These are phyloP conservation scores for Hirschioporus abietinus DNA, from an alignment of 768 basidiomycete species.

Conservation along the genomic window DNA sequence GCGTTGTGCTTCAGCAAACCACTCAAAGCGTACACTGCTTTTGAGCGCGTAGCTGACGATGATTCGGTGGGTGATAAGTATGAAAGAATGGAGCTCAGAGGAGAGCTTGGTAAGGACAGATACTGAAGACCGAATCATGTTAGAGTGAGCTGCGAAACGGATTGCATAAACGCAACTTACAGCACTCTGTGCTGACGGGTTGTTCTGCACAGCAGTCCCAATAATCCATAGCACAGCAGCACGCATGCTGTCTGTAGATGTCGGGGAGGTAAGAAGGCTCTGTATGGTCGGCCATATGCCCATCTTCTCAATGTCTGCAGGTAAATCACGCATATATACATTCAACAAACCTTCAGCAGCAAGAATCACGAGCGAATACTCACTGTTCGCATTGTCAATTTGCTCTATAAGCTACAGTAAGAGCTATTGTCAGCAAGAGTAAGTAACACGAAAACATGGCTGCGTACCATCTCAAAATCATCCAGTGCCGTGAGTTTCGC, in stretches of 20 bases:
- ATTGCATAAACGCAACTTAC: conserved; percentile 35
- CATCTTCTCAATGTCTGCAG: conserved; percentile 65
- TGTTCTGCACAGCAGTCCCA: conserved; percentile 88
- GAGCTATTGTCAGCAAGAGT: not conserved
- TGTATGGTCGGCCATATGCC: conserved; percentile 79
- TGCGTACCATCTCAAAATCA: conserved; percentile 78
- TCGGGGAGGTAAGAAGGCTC: conserved; percentile 47
- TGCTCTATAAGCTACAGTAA: conserved; percentile 68
- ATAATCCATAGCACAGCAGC: conserved; percentile 77
- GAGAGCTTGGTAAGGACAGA: conserved; percentile 44
- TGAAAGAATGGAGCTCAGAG: conserved; percentile 57
- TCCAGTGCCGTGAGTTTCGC: conserved; percentile 69
- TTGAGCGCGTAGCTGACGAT: conserved; percentile 57
- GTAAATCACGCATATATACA: not conserved
- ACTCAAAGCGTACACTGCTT: conserved; percentile 78
- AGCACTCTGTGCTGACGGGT: conserved; percentile 73
- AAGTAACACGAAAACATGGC: not conserved
- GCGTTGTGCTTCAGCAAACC: conserved; percentile 75
- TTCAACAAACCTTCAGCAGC: not conserved
- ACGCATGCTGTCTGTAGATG: conserved; percentile 55
- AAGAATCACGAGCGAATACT: conserved; percentile 11
- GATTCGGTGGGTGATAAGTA: conserved; percentile 50
- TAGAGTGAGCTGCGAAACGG: conserved; percentile 3
- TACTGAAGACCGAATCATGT: conserved; percentile 38
- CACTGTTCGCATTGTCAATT: conserved; percentile 89